Conservation (phyloP, 768 basidiomycete genomes). For the Termitomyces sp. region DNA sequence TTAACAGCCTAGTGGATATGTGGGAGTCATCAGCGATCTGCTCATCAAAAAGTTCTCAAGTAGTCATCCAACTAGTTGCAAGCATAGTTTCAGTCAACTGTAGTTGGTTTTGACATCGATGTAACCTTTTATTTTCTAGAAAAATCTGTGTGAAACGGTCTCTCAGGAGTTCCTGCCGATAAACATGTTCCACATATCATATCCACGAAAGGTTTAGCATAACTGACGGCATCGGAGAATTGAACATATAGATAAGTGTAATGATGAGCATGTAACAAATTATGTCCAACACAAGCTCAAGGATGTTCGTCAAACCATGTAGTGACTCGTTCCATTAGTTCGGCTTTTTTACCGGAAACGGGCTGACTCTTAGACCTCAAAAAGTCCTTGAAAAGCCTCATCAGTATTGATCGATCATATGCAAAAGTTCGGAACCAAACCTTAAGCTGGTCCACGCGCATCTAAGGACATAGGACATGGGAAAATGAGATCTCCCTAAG, state of each 20-base stretch:
- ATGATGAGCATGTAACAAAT: not conserved
- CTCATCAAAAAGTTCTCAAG: not conserved
- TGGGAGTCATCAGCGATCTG: not conserved
- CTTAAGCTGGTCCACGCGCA: constrained; percentile 77
- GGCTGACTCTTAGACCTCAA: constrained; percentile 59
- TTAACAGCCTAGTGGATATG: not conserved
- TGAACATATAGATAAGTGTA: not conserved
- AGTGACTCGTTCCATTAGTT: constrained; percentile 58
- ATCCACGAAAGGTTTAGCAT: not conserved
- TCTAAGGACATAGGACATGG: constrained; percentile 30
- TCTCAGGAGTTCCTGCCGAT: not conserved
- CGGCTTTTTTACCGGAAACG: constrained; percentile 67
- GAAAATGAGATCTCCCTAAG: constrained; percentile 7
- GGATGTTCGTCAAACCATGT: constrained; percentile 52
- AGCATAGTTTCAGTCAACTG: not conserved
- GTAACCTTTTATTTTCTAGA: not conserved
- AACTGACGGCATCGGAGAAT: not conserved
- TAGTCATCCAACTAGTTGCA: too few species aligned
- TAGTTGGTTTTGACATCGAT: not conserved
- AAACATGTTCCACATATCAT: not conserved
- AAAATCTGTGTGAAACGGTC: not conserved
- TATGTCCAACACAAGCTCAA: not conserved
- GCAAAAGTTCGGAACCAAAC: constrained; percentile 28
- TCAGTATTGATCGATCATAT: not conserved
- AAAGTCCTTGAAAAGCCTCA: constrained; percentile 48